Evolutionary conservation across 495 filamentous ascomycete genomes (phyloP).

Genomic region (Friedmanniomyces simplex): DNA sequence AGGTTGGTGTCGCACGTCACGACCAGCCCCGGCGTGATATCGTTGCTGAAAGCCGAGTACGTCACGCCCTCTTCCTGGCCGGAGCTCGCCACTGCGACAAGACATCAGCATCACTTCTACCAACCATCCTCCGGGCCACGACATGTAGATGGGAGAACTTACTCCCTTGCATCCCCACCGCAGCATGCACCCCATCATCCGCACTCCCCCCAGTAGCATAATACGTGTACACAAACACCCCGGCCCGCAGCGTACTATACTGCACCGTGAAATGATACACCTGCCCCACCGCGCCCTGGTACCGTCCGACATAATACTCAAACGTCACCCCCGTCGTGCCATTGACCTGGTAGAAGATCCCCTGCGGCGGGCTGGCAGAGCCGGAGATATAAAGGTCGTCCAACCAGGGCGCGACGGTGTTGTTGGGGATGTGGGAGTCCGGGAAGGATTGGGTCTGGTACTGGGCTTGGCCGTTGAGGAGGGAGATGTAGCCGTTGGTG

Average conservation of each 20-base stretch:
- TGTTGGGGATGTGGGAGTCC: constrained; percentile 13
- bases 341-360: constrained; percentile 20
- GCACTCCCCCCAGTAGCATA: constrained; percentile 3
- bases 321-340: constrained; percentile 4
- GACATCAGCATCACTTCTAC: neutral
- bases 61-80: neutral
- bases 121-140: neutral
- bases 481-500: constrained; percentile 21
- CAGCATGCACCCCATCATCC: constrained; percentile 5
- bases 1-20: constrained; percentile 1
- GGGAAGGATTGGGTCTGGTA: constrained; percentile 8
- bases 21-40: neutral
- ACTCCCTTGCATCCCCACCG: constrained; percentile 21
- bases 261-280: constrained; percentile 18
- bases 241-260: constrained; percentile 6
- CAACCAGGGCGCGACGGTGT: constrained; percentile 16
- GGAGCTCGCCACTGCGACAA: neutral
- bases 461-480: constrained; percentile 11
- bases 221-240: constrained; percentile 16
- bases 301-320: constrained; percentile 14
- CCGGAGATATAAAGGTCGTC: constrained; percentile 18
- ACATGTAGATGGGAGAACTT: neutral
- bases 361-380: constrained; percentile 1
- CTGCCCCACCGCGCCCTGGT: neutral
- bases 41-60: neutral